Evolutionary conservation across 176 grass and related monocot species (phyloP).

Genomic region (Microstegium vimineum): DNA sequence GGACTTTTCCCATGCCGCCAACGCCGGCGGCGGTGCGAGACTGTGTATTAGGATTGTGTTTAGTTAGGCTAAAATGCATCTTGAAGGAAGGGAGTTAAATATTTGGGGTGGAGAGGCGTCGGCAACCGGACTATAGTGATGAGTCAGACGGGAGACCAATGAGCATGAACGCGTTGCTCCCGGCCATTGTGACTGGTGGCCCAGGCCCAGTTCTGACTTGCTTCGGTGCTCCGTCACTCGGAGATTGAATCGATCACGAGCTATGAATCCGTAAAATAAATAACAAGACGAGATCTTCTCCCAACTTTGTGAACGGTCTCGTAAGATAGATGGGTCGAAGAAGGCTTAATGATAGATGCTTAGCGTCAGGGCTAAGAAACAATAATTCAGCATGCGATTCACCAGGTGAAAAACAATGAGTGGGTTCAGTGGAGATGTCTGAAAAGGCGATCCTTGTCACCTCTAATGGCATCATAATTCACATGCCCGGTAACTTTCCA

Average conservation of each 20-base stretch:
- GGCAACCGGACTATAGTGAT: too few species aligned
- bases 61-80: not conserved
- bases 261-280: too few species aligned
- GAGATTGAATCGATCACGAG: not conserved
- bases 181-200: too few species aligned
- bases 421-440: not conserved
- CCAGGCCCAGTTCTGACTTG: too few species aligned
- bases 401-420: conserved; percentile 23
- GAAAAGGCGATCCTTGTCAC: conserved; percentile 29
- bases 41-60: not conserved
- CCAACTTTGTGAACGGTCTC: not conserved
- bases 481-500: not conserved
- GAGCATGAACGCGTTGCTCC: too few species aligned
- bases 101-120: not conserved
- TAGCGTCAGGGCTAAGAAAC: conserved; percentile 51
- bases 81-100: not conserved
- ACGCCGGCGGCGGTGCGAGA: not conserved
- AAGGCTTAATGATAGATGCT: conserved; percentile 30
- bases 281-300: not conserved
- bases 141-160: too few species aligned
- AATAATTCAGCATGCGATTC: conserved; percentile 30
- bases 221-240: not conserved
- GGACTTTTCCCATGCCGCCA: not conserved
- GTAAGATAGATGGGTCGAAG: not conserved
- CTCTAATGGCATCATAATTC: conserved; percentile 23